Conservation (phyloP, 208 protist species). For the Trypanosoma boissoni region DNA sequence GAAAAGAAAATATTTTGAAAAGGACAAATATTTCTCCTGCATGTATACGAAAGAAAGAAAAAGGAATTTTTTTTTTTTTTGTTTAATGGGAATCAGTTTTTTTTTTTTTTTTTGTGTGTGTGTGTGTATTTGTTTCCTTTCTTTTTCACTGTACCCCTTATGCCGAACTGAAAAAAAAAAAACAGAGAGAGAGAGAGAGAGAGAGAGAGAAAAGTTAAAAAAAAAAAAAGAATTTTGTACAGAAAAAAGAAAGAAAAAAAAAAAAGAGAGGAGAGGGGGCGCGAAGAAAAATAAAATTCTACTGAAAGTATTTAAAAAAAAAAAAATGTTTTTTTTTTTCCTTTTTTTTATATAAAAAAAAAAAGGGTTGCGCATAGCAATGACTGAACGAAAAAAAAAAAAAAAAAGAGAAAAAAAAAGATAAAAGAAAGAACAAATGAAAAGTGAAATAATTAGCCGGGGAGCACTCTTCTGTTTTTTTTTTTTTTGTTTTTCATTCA, state of each 20-base stretch:
- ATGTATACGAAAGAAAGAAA: not conserved
- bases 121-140: conserved; percentile 15
- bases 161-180: not conserved
- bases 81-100: conserved; percentile 6
- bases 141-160: not conserved
- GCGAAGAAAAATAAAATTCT: not conserved
- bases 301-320: conserved; percentile 5
- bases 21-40: not conserved
- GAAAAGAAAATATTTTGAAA: not conserved
- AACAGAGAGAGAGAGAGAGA: not conserved
- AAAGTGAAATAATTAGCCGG: not conserved
- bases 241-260: not conserved
- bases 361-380: not conserved
- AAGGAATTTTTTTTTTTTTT: not conserved
- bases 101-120: conserved; percentile 12
- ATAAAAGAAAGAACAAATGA: conserved; percentile 11
- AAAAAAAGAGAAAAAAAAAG: conserved; percentile 26
- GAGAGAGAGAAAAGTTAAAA: not conserved
- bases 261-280: not conserved
- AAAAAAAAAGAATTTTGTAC: not conserved
- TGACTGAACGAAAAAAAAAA: conserved; percentile 3
- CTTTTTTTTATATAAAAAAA: conserved; percentile 15
- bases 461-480: not conserved
- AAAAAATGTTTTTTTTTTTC: conserved; percentile 11
- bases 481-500: conserved; percentile 13